Evolutionary conservation across 352 stramenopile genomes (phyloP), one percentile per base, ranked within the genome.

Genomic region (Hyaloperonospora brassicae): DNA sequence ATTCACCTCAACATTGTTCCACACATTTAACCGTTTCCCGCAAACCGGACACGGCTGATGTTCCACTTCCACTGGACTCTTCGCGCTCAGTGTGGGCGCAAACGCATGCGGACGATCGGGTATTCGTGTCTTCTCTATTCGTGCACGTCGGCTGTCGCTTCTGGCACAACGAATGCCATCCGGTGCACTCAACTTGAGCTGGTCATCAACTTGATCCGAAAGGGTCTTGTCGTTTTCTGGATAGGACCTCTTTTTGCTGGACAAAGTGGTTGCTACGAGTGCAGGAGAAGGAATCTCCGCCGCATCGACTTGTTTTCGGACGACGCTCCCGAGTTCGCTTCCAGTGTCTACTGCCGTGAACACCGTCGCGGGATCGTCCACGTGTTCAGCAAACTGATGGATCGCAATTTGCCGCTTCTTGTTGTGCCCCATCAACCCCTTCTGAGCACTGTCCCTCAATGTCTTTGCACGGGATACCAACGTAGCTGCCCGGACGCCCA

Each of bases 1-100:
- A 49, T 85, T 87, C 52, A 89, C 73, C n/a, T 72, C 59, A 40
- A 84, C 67, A 24, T 68, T 68, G 54, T 70, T 84, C 23, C 53
- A 42, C 8, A 64, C 57, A 49, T 86, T 79, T 43, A 89, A 70
- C 21, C 70, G 56, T 23, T 74, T 71, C 6, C 65, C 59, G 44
- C 77, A 88, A 47, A 88, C 80, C 43, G 77, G 64, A 39, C 64
- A 72, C 24, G 64, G 64, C 38, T 59, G 64, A 34, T 59, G 59
- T 36, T 67, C 66, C 11, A 68, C 49, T 27, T 68, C 42, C 25
- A 24, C 8, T 22, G 24, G 13, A 47, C 10, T 57, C 4, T 40
- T 47, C 43, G 50, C 8, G 21, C 47, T 53, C 11, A 47, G 22
- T n/a, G 30, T 36, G 21, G 27, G 11, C 31, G 43, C 14, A 38